Evolutionary conservation across 192 early-diverging fungal genomes (phyloP), one percentile per base, ranked within the genome.

Genomic region (Allomyces arbusculus): DNA sequence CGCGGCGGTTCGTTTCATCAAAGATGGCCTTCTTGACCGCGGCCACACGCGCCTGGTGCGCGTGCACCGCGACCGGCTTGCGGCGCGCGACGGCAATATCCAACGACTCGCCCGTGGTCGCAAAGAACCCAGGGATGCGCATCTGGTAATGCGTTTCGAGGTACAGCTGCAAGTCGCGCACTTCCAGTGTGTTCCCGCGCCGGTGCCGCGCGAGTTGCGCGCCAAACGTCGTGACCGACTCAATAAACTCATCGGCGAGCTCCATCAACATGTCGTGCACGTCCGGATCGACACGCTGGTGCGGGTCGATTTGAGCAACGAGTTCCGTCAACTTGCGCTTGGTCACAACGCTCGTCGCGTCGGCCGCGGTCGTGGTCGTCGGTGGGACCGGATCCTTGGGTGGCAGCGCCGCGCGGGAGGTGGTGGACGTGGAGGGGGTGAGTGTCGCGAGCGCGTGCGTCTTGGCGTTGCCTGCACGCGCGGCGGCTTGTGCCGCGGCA

Each of bases 201-300:
- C 91, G 78, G 73, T 93, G 91, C 68, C 86, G 89, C 14, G 91
- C 91, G 61, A 91, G 71, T 67, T 86, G 82, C 74, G 88, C 89
- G 1, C 86, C 89, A 74, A 90, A 88, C 65, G 81, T 75, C 1
- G 87, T 87, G 0, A 91, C 88, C 1, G 87, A 86, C 65, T 90
- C 86, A 64, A 93, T 89, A 72, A 93, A 93, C 66, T 91, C 87
- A 69, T 91, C 88, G 0, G 89, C 88, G 45, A 91, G 79, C 66
- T 90, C 87, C 66, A 90, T 78, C 44, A 93, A 68, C 65, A 93
- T 85, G 66, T 92, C 86, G 69, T 91, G 88, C 14, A 93, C 91
- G 68, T 87, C 87, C 14, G 84, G 84, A 44, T 93, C 88, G 58
- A 91, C 69, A 45, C 86, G 78, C 68, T 88, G 88, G 20, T 74